phyloP scores from a whole-genome alignment of 1,284 basidiomycete genomes.

The Wallemia ichthyophaga region DNA sequence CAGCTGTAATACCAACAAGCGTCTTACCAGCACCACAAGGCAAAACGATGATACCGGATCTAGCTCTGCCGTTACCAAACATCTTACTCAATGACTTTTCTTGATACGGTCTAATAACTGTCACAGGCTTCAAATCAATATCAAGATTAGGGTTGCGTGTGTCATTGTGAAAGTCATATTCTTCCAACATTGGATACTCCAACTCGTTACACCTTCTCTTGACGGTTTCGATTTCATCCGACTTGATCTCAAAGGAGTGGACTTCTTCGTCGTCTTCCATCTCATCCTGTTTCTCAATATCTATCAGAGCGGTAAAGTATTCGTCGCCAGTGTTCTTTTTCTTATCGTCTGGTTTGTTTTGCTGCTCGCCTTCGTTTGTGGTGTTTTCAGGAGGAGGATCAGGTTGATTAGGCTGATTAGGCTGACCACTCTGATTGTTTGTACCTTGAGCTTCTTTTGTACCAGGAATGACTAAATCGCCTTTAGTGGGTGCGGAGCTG shows the following conservation, averaged over 20 bases:
- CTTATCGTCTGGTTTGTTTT: constrained; percentile 13
- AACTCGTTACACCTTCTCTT: constrained; percentile 79
- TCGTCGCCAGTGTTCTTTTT: constrained; percentile 32
- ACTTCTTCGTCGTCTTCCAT: constrained; percentile 85
- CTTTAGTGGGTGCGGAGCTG: constrained; percentile 31
- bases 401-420: constrained; percentile 1
- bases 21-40: constrained; percentile 98
- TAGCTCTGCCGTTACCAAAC: constrained; percentile 94
- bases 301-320: constrained; percentile 59
- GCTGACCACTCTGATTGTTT: no score
- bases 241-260: constrained; percentile 77
- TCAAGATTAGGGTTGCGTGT: constrained; percentile 77
- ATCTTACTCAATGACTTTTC: constrained; percentile 91
- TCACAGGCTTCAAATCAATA: constrained; percentile 85
- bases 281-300: constrained; percentile 67
- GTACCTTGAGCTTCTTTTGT: constrained; percentile 18
- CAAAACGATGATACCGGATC: constrained; percentile 92
- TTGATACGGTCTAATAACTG: constrained; percentile 83
- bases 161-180: constrained; percentile 93
- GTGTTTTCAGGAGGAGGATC: constrained; percentile 1
- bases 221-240: constrained; percentile 75
- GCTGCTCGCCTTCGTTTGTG: neutral
- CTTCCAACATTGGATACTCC: constrained; percentile 84
- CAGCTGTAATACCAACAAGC: constrained; percentile 91
- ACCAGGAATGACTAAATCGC: constrained; percentile 54